Conservation (phyloP, 176 grass and related monocot species). For the Zoysia pacifica region DNA sequence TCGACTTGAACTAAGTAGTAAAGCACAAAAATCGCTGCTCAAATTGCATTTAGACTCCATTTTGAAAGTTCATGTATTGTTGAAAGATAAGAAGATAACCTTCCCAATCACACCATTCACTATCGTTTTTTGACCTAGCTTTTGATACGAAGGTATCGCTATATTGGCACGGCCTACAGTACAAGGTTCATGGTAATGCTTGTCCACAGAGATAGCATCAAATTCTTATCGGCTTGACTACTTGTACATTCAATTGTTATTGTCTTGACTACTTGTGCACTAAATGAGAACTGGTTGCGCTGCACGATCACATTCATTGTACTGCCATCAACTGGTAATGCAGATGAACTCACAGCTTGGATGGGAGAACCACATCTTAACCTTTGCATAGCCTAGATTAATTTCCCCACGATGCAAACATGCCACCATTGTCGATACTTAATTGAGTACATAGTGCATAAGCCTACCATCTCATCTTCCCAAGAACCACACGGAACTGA, state of each 20-base stretch:
- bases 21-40: too few species aligned
- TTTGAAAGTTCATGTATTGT: too few species aligned
- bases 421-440: background rate
- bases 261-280: conserved; percentile 3
- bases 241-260: background rate
- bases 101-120: too few species aligned
- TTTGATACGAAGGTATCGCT: too few species aligned
- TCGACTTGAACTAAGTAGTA: too few species aligned
- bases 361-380: conserved; percentile 12
- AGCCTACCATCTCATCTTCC: conserved; percentile 15
- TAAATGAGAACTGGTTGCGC: background rate
- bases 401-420: conserved; percentile 35
- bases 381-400: conserved; percentile 8
- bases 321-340: conserved; percentile 26
- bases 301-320: conserved; percentile 30
- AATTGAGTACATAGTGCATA: conserved; percentile 1
- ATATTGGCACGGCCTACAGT: background rate
- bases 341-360: conserved; percentile 21
- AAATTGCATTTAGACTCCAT: too few species aligned
- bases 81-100: too few species aligned
- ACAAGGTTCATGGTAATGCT: background rate
- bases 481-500: conserved; percentile 9
- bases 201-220: conserved; percentile 23
- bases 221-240: conserved; percentile 22
- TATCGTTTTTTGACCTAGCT: too few species aligned